These are phyloP conservation scores for Vickermania spadyakhi DNA, from an alignment of 208 protist genomes.

Conservation along the genomic window DNA sequence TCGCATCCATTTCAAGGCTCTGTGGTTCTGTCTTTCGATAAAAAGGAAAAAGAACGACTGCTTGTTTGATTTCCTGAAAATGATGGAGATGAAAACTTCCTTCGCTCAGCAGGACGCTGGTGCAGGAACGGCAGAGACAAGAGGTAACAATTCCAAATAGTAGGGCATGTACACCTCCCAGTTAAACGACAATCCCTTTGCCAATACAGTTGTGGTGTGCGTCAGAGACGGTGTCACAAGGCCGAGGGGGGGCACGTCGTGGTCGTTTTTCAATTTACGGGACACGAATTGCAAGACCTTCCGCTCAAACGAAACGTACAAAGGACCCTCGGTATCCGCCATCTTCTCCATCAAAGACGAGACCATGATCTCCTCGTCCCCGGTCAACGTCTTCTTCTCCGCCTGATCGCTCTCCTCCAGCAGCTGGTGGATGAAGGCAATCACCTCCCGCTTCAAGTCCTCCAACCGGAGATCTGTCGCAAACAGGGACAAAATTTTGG, in stretches of 20 bases:
- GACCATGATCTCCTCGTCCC: slow-evolving; percentile 32
- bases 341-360: slow-evolving; percentile 63
- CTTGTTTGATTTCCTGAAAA: too few species aligned
- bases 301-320: slow-evolving; percentile 67
- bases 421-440: slow-evolving; percentile 25
- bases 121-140: not conserved
- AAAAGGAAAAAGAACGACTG: not conserved
- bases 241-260: slow-evolving; percentile 23
- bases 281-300: slow-evolving; percentile 34
- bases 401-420: slow-evolving; percentile 11
- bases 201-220: slow-evolving; percentile 22
- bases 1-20: too few species aligned
- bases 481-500: slow-evolving; percentile 37
- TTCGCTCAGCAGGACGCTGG: not conserved
- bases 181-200: slow-evolving; percentile 42
- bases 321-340: slow-evolving; percentile 54
- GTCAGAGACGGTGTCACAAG: slow-evolving; percentile 46
- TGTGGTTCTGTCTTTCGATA: too few species aligned
- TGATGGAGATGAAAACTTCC: not conserved
- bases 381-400: slow-evolving; percentile 16
- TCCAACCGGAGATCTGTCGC: slow-evolving; percentile 40
- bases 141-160: slow-evolving; percentile 35
- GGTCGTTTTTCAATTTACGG: not conserved
- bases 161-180: slow-evolving; percentile 66
- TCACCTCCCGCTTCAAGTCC: slow-evolving; percentile 45